Conservation (phyloP, 2,329 filamentous ascomycete species). For the Pyricularia pennisetigena region DNA sequence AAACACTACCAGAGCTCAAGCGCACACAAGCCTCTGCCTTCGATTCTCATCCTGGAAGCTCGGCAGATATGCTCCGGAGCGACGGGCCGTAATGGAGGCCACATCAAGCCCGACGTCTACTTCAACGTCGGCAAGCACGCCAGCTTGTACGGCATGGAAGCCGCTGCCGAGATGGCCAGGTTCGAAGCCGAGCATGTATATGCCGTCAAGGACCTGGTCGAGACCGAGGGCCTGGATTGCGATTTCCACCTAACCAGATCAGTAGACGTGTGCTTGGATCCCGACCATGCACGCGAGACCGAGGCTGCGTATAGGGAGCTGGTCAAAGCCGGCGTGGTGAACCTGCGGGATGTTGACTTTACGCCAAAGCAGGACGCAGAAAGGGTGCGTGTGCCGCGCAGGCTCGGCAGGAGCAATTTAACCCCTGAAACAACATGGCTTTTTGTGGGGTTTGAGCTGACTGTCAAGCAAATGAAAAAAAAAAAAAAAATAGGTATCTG, state of each 20-base stretch:
- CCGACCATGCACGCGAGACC: conserved; percentile 12
- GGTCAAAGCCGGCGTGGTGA: conserved; percentile 15
- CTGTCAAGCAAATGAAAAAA: conserved; percentile 14
- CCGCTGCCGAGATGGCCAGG: conserved; percentile 17
- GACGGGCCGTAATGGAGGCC: conserved; percentile 42
- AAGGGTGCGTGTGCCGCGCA: neutral
- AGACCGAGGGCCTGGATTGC: conserved; percentile 29
- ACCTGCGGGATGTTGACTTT: conserved; percentile 18
- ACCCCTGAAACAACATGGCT: neutral
- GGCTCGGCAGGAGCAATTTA: neutral
- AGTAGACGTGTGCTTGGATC: conserved; percentile 26
- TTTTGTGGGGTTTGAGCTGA: conserved; percentile 15
- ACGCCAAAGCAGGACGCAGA: conserved; percentile 9
- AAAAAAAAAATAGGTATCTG: conserved; percentile 15
- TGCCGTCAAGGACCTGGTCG: conserved; percentile 24
- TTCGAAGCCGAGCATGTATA: conserved; percentile 19
- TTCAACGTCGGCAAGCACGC: neutral
- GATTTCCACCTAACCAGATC: conserved; percentile 30
- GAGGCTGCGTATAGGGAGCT: conserved; percentile 20
- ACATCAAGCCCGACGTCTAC: conserved; percentile 27
- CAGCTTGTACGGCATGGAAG: conserved; percentile 14
- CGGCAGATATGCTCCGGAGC: conserved; percentile 38
- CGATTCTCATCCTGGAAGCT: conserved; percentile 36
- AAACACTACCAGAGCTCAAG: conserved; percentile 3
- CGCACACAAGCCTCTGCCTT: conserved; percentile 6